A percentile compares a stretch with the other conserved stretches of the same genome.
Conservation (phyloP, 2,329 filamentous ascomycete species). For the Aspergillus tanneri region DNA sequence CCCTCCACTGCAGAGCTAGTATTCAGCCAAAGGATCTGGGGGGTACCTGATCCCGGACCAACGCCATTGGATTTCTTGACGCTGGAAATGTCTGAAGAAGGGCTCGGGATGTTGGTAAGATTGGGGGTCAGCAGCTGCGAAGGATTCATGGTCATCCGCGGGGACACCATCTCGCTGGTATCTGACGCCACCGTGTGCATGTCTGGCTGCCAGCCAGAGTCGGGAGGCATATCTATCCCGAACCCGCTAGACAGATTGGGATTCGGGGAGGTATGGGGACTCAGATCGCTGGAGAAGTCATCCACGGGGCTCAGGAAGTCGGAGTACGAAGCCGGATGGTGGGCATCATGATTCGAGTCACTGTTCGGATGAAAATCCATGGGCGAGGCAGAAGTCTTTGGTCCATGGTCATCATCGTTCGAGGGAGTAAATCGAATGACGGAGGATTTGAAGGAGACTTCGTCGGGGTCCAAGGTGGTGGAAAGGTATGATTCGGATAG, state of each 20-base stretch:
- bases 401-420: conserved; percentile 20
- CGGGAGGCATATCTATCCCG: conserved; percentile 18
- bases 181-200: conserved; percentile 2
- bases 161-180: conserved; percentile 15
- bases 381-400: conserved; percentile 16
- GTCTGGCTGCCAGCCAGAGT: conserved; percentile 16
- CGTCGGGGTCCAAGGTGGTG: conserved; percentile 39
- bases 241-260: conserved; percentile 22
- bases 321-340: conserved; percentile 21
- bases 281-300: conserved; percentile 29
- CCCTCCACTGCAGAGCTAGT: conserved; percentile 27
- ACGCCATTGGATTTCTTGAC: conserved; percentile 8
- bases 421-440: conserved; percentile 34
- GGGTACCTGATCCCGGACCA: conserved; percentile 15
- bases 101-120: conserved; percentile 31
- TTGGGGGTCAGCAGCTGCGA: conserved; percentile 37
- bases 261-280: conserved; percentile 28
- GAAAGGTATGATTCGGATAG: conserved; percentile 42
- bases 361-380: conserved; percentile 8
- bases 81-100: conserved; percentile 25
- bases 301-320: conserved; percentile 34
- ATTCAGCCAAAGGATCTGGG: conserved; percentile 26
- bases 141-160: conserved; percentile 18
- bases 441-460: conserved; percentile 35
- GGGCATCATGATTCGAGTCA: conserved; percentile 13